Evolutionary conservation across 306 rosid species (phyloP), one percentile per base, ranked within the genome.

Genomic region (Abrus pulchellus): DNA sequence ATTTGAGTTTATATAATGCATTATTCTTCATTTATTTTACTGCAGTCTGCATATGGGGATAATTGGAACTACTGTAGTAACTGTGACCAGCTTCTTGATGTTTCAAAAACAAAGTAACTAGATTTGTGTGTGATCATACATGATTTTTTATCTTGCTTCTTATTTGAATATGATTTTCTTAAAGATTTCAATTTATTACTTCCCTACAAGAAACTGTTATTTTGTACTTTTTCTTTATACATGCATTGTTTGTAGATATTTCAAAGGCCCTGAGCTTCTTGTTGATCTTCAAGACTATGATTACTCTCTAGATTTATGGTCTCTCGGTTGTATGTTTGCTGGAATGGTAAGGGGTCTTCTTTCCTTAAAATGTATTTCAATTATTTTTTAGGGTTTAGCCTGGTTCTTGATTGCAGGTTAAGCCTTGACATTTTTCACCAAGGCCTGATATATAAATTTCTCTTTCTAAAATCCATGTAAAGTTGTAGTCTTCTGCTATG

Each of bases 251-350:
- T 86, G 85, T 90, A 94, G 98, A 86, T 94, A 94, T 85, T 94
- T 90, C 83, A 94, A 94, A 88, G 98, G 98, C 48, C 98, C 98
- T 2, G 98, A 94, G 85, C 97, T 94, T 86, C 98, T 94, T 85
- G 94, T 94, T 81, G 97, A 94, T 90, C 91, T 94, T 83, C 97
- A 94, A 89, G 98, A 94, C 87, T 94, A 94, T 85, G 98, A 94
- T 82, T 94, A 92, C 83, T 90, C 98, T 49, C 78, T 94, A 78
- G 98, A 94, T 79, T 81, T 94, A 85, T 94, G 98, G 98, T 92
- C 97, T 83, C 97, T 94, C 40, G 98, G 97, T 78, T 94, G 98
- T 85, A 94, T 94, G 98, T 84, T 94, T 78, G 98, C 98, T 57
- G 98, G 98, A 84, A 94, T 94, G 97, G 98, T 94, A 82, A 89